Base-by-base conservation (phyloP, 345 rosid species). In the Carallia pectinifolia region DNA sequence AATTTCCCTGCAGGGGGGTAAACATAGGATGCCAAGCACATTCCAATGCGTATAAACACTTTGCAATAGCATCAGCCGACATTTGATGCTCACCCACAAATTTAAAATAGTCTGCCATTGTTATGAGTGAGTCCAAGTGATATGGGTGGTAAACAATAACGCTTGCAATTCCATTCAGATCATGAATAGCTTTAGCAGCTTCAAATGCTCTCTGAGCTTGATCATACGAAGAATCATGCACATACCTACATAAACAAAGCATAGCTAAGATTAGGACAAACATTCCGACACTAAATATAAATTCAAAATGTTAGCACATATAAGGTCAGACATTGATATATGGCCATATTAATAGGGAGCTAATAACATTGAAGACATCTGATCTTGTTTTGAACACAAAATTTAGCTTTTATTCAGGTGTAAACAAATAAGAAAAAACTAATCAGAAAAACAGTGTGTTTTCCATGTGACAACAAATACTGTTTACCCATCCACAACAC, bases 11-110 rank as follows among this genome's bases (percentile, higher is more conserved):
- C 65, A 88, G 82, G 0, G 92, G 90, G 67, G 88, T 82, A 77
- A 90, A 90, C 91, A 80, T 82, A 17, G 96, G 89, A 79, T 84
- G 91, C 97, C 98, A 93, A 0, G 93, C 96, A 62, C 98, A 92
- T 82, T 93, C 93, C 80, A 88, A 65, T 50, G 87, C 98, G 72
- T 89, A 90, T 73, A 93, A 79, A 79, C 96, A 83, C 83, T 89
- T 93, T 1, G 85, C 89, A 64, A 86, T 75, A 53, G 96, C 84
- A 83, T 93, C 97, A 27, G 96, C 93, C 50, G 98, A 78, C 90
- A 85, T 85, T 74, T 90, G 92, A 74, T 89, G 92, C 68, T 93
- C 98, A 31, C 93, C 97, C 55, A 64, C 83, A 71, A 93, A 87
- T 80, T 82, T 90, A 63, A 90, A 90, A 80, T 90, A 93, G 62